Evolutionary conservation across 2,329 filamentous ascomycete genomes (phyloP).

Genomic region (Pseudogymnoascus sp.): DNA sequence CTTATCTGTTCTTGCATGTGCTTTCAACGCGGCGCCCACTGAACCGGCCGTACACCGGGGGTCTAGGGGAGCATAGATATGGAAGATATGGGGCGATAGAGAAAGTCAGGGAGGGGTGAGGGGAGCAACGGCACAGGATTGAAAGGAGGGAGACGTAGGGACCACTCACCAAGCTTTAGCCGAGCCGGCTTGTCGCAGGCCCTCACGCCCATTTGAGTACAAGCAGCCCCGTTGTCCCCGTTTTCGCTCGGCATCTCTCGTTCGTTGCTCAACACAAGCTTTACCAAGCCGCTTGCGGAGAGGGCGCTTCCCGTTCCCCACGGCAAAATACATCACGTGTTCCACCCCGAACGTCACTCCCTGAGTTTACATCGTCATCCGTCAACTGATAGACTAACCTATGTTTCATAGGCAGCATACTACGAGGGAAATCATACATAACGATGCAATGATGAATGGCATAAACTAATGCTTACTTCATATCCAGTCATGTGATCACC

Average conservation of each 20-base stretch:
- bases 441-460: not conserved
- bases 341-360: not conserved
- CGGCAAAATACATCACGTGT: not conserved
- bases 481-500: not conserved
- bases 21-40: not conserved
- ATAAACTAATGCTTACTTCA: not conserved
- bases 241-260: not conserved
- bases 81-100: not conserved
- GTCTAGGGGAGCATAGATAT: not conserved
- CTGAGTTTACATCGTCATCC: not conserved
- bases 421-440: not conserved
- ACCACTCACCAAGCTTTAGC: not conserved
- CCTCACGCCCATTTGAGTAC: not conserved
- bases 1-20: not conserved
- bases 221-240: not conserved
- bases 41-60: not conserved
- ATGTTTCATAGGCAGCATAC: not conserved
- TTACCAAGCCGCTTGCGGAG: constrained; percentile 2
- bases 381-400: not conserved
- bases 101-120: not conserved
- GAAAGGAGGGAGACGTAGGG: not conserved
- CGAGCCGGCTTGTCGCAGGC: not conserved
- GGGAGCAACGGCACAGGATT: not conserved
- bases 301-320: not conserved
- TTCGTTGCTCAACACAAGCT: not conserved